Evolutionary conservation across 805 yeast species (phyloP).

Genomic region (Myxozyma geophila): DNA sequence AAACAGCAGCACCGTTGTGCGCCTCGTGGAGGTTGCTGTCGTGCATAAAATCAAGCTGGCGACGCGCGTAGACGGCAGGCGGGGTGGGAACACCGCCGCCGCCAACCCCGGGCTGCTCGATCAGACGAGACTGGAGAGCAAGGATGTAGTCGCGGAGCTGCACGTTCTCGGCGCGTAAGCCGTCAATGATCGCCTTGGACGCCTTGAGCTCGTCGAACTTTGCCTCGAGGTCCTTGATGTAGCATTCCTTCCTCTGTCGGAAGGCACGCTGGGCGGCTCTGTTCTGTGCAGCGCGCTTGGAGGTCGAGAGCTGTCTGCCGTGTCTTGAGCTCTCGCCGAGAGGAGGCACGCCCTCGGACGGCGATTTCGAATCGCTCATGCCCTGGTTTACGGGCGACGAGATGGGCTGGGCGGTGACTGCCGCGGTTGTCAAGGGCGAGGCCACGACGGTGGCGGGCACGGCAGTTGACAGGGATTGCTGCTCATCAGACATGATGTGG

Average conservation of each 20-base stretch:
- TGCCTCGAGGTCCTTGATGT: slow-evolving; percentile 77
- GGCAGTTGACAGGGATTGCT: background rate
- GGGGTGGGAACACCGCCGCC: slow-evolving; percentile 52
- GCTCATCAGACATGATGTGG: background rate
- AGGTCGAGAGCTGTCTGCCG: slow-evolving; percentile 57
- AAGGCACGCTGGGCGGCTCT: slow-evolving; percentile 91
- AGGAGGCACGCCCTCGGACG: slow-evolving; percentile 22
- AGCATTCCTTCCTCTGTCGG: slow-evolving; percentile 79
- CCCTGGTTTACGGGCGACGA: background rate
- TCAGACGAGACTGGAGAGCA: slow-evolving; percentile 68
- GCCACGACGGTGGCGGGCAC: slow-evolving; percentile 10
- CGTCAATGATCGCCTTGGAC: slow-evolving; percentile 67
- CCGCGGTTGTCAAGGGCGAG: background rate
- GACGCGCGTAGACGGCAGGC: slow-evolving; percentile 43
- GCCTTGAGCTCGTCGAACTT: slow-evolving; percentile 66
- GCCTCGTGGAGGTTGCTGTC: slow-evolving; percentile 14
- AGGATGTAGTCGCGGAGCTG: slow-evolving; percentile 74
- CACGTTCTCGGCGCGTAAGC: slow-evolving; percentile 69
- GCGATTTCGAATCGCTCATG: slow-evolving; percentile 10
- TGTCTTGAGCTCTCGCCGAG: slow-evolving; percentile 36
- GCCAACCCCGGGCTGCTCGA: slow-evolving; percentile 52
- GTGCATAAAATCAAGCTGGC: slow-evolving; percentile 28
- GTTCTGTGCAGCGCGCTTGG: slow-evolving; percentile 91
- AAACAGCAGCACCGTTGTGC: slow-evolving; percentile 12
- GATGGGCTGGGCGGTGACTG: slow-evolving; percentile 9